These are phyloP conservation scores for Aegilops longissima DNA, from an alignment of 176 grass and related monocot species.

Conservation along the genomic window DNA sequence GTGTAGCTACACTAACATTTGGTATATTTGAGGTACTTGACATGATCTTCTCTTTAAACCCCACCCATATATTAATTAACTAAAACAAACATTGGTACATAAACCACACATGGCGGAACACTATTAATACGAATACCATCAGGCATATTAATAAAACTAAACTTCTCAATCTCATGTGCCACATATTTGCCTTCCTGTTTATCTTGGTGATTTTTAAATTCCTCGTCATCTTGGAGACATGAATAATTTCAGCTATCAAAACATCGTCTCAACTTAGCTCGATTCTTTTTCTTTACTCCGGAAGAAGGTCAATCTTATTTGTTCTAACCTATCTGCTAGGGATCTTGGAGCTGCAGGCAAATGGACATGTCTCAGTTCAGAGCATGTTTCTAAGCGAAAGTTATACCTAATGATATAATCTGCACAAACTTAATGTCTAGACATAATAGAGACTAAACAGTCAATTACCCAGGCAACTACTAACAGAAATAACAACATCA, in stretches of 20 bases:
- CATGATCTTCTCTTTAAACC: neutral
- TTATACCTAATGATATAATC: neutral
- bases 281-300: neutral
- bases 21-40: conserved; percentile 19
- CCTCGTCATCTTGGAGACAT: no score
- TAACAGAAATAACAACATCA: no score
- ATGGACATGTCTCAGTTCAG: conserved; percentile 20
- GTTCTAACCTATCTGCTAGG: conserved; percentile 44
- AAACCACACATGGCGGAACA: no score
- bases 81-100: no score
- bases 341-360: conserved; percentile 44
- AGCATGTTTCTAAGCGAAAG: neutral
- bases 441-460: neutral
- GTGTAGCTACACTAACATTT: conserved; percentile 33
- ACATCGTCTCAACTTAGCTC: conserved; percentile 22
- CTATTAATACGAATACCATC: no score
- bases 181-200: no score
- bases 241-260: no score
- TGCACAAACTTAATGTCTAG: neutral
- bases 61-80: no score
- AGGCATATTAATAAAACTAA: no score
- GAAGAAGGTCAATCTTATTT: conserved; percentile 8
- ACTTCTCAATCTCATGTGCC: no score
- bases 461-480: neutral
- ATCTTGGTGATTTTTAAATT: no score